Conservation (phyloP, 768 basidiomycete genomes). For the Termitomyces sp. region DNA sequence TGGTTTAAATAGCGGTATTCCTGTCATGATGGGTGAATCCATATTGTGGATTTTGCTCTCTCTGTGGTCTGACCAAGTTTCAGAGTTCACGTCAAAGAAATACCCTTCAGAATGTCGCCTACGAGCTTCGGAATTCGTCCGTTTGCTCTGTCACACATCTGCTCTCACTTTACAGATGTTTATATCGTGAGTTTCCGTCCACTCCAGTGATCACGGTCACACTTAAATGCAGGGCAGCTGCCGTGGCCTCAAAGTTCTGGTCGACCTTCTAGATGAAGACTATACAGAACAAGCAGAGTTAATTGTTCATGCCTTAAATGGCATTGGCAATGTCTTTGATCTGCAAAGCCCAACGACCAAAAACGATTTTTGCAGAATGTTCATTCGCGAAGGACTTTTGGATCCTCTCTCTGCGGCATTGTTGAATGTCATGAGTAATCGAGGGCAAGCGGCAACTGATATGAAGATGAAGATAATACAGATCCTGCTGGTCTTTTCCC, state of each 20-base stretch:
- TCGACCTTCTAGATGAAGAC: conserved; percentile 95
- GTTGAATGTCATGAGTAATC: conserved; percentile 78
- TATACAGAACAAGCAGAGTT: conserved; percentile 89
- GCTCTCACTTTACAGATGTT: conserved; percentile 97
- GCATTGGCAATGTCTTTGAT: conserved; percentile 93
- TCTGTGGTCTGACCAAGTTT: neutral
- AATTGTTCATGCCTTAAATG: conserved; percentile 89
- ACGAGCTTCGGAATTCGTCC: conserved; percentile 95
- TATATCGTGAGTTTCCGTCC: conserved; percentile 72
- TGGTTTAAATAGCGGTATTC: conserved; percentile 64
- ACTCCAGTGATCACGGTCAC: neutral
- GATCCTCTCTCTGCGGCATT: conserved; percentile 90
- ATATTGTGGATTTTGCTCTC: neutral
- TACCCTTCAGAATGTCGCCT: conserved; percentile 88
- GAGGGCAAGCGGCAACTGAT: conserved; percentile 56
- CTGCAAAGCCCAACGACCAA: conserved; percentile 94
- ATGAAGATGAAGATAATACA: conserved; percentile 88
- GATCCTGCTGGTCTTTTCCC: conserved; percentile 86
- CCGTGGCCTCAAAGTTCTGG: conserved; percentile 89
- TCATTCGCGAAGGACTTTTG: conserved; percentile 90
- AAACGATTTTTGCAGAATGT: conserved; percentile 98
- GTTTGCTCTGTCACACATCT: conserved; percentile 87
- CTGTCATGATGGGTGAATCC: conserved; percentile 82
- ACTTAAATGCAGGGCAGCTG: conserved; percentile 45
- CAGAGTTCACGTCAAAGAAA: conserved; percentile 91